A percentile compares a stretch with the other conserved stretches of the same genome.
Evolutionary conservation across 1,139 yeast genomes (phyloP).

Genomic region (Blastobotrys illinoisensis): DNA sequence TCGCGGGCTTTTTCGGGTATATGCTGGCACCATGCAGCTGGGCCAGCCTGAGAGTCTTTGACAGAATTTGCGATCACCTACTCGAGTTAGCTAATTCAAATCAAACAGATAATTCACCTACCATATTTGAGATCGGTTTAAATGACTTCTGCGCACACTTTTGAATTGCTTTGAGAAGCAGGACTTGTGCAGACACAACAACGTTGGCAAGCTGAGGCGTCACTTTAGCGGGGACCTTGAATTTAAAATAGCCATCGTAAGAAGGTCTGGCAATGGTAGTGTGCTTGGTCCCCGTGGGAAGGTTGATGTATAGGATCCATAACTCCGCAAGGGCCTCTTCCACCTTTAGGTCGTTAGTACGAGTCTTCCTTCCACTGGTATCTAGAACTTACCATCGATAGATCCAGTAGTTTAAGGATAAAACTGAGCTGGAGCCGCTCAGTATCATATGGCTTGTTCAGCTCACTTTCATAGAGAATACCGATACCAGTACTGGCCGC

Average conservation of each 20-base stretch:
- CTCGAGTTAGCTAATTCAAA: not conserved
- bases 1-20: constrained; percentile 8
- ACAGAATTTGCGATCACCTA: constrained; percentile 9
- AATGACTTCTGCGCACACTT: constrained; percentile 11
- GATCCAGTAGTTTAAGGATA: constrained; percentile 18
- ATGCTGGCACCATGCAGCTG: constrained; percentile 14
- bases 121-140: constrained; percentile 15
- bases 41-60: constrained; percentile 9
- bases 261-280: constrained; percentile 3
- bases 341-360: constrained; percentile 4
- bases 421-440: constrained; percentile 21
- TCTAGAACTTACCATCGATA: constrained; percentile 13
- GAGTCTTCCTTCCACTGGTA: not conserved
- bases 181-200: constrained; percentile 15
- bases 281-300: constrained; percentile 6
- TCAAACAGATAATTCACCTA: constrained; percentile 3
- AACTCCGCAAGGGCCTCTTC: constrained; percentile 17
- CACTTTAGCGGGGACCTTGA: constrained; percentile 1
- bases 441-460: constrained; percentile 5
- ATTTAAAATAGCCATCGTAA: constrained; percentile 5
- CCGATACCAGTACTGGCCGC: constrained; percentile 14
- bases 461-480: constrained; percentile 11
- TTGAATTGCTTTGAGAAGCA: constrained; percentile 16
- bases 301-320: constrained; percentile 8
- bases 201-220: constrained; percentile 9